Percentiles rank a stretch among this genome's conserved stretches.
Conservation (phyloP, 257 asterid genomes). For the Echites panduratus region DNA sequence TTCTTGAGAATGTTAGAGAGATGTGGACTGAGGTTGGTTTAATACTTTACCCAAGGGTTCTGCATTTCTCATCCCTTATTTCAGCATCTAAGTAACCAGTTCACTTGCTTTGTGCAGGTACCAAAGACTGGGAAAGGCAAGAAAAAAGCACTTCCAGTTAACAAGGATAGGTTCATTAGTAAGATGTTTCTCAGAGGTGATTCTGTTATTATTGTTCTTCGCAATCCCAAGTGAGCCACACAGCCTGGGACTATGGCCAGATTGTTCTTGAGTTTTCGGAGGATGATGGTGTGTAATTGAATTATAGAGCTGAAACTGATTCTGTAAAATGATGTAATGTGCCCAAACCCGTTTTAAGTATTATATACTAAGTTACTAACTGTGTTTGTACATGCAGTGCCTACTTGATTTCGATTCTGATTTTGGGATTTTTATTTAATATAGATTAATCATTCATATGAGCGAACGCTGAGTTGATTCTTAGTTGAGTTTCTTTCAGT, state of each 20-base stretch:
- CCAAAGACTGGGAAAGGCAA: slow-evolving; percentile 94
- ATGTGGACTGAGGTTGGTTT: slow-evolving; percentile 85
- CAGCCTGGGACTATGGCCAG: not conserved
- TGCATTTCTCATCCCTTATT: not conserved
- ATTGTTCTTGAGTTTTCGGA: not conserved
- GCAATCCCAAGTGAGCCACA: slow-evolving; percentile 57
- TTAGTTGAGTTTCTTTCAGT: too few relatives aligned
- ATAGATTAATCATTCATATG: too few relatives aligned
- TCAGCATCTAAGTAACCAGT: not conserved
- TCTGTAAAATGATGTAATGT: not conserved
- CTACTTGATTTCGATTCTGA: too few relatives aligned
- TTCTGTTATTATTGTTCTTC: slow-evolving; percentile 80
- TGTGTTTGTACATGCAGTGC: too few relatives aligned
- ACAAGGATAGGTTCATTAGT: slow-evolving; percentile 85
- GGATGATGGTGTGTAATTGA: not conserved
- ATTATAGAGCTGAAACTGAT: not conserved
- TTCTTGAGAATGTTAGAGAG: slow-evolving; percentile 81
- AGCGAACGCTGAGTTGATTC: too few relatives aligned
- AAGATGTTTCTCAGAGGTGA: slow-evolving; percentile 93
- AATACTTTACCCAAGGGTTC: not conserved
- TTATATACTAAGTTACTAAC: too few relatives aligned
- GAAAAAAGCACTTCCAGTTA: slow-evolving; percentile 87
- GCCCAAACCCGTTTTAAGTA: not conserved
- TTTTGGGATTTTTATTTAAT: not conserved
- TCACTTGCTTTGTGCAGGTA: slow-evolving; percentile 32